A percentile compares a stretch with the other conserved stretches of the same genome.
Conservation (phyloP, 129 eudicot genomes). For the Smallanthus sonchifolius region DNA sequence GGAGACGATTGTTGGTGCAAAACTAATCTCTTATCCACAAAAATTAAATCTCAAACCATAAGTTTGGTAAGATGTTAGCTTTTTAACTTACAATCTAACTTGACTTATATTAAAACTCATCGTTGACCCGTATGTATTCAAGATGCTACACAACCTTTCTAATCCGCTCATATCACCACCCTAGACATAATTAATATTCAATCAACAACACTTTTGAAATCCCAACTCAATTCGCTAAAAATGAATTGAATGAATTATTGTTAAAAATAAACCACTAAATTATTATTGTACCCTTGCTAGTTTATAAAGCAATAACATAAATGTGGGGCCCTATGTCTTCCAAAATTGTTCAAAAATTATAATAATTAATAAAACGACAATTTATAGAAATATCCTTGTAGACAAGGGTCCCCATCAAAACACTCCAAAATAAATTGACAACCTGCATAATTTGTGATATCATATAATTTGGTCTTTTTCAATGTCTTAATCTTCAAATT, state of each 20-base stretch:
- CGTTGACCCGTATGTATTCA: not conserved
- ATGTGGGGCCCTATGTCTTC: no score
- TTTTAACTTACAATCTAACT: no score
- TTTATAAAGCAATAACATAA: no score
- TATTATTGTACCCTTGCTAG: no score
- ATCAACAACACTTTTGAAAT: not conserved
- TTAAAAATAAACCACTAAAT: no score
- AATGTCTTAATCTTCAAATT: slow-evolving; percentile 15
- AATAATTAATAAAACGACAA: no score
- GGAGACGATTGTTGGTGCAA: not conserved
- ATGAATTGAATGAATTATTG: not conserved
- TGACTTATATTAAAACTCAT: not conserved
- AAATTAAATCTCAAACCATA: not conserved
- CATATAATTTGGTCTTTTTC: slow-evolving; percentile 14
- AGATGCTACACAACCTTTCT: not conserved
- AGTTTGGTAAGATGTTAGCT: not conserved
- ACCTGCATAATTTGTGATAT: slow-evolving; percentile 10
- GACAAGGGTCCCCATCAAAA: slow-evolving; percentile 12
- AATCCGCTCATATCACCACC: not conserved
- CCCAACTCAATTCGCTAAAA: not conserved
- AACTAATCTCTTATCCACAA: not conserved
- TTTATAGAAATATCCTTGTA: not conserved
- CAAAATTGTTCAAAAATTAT: no score
- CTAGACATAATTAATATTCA: not conserved
- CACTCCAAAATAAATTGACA: not conserved